Percentiles rank a stretch among this genome's conserved stretches.
Evolutionary conservation across 352 stramenopile genomes (phyloP).

Genomic region (Globisporangium megalacanthum): DNA sequence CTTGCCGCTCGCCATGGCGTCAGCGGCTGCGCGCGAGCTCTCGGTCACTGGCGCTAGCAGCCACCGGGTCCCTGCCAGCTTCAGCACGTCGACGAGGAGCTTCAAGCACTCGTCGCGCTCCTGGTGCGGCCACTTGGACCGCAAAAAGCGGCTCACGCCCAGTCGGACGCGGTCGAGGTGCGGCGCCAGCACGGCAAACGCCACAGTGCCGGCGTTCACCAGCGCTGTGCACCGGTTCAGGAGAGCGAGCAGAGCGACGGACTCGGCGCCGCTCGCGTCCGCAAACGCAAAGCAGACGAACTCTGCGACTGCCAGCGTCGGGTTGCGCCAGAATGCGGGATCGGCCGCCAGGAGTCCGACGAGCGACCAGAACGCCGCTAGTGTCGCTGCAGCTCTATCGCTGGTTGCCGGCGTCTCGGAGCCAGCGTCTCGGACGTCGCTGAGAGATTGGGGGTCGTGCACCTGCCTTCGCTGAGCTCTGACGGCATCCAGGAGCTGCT

Average conservation of each 20-base stretch:
- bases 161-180: constrained; percentile 53
- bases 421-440: background rate
- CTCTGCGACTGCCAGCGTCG: constrained; percentile 43
- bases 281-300: constrained; percentile 64
- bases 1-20: constrained; percentile 62
- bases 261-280: constrained; percentile 23
- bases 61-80: constrained; percentile 51
- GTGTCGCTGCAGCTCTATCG: background rate
- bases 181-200: constrained; percentile 45
- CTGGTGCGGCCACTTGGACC: constrained; percentile 63
- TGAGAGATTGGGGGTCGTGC: background rate
- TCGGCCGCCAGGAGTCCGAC: constrained; percentile 30
- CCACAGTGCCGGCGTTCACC: constrained; percentile 32
- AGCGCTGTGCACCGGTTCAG: constrained; percentile 56
- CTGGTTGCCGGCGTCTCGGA: constrained; percentile 12
- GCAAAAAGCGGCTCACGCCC: constrained; percentile 57
- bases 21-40: constrained; percentile 14
- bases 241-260: constrained; percentile 38
- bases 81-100: constrained; percentile 57
- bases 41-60: constrained; percentile 45
- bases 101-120: constrained; percentile 62
- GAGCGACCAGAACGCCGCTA: constrained; percentile 46
- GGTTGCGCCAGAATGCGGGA: constrained; percentile 33
- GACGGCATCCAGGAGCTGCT: constrained; percentile 38
- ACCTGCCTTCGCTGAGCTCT: constrained; percentile 14